Evolutionary conservation across 176 grass and related monocot genomes (phyloP).

Genomic region (Raddia guianensis): DNA sequence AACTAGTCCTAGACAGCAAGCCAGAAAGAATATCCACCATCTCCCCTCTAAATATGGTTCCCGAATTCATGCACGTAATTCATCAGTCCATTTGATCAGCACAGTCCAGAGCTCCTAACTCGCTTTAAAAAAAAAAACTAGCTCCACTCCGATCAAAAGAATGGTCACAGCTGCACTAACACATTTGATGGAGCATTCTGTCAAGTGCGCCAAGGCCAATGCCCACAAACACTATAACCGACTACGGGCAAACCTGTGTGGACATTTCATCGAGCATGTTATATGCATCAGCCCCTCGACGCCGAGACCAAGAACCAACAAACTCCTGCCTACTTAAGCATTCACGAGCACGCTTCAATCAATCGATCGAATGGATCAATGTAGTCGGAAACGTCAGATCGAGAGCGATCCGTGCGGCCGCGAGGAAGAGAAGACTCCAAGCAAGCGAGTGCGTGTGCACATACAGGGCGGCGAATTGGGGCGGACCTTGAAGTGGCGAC

Average conservation of each 20-base stretch:
- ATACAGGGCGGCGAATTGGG: not conserved
- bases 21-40: not conserved
- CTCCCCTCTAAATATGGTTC: not conserved
- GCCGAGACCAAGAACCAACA: not conserved
- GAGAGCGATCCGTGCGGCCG: not conserved
- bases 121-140: not conserved
- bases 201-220: not conserved
- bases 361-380: not conserved
- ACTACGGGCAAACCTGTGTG: not conserved
- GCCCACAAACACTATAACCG: not conserved
- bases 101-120: not conserved
- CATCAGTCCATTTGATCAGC: not conserved
- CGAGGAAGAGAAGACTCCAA: not conserved
- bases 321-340: not conserved
- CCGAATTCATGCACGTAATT: not conserved
- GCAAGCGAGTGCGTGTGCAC: not conserved
- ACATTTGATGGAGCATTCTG: not conserved
- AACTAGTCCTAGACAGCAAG: not conserved
- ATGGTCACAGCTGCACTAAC: not conserved
- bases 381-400: not conserved
- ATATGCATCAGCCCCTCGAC: not conserved
- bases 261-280: slow-evolving; percentile 58
- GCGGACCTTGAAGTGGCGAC: slow-evolving; percentile 77
- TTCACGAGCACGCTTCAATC: slow-evolving; percentile 28
- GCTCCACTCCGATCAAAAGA: not conserved